Percentiles rank a stretch among this genome's conserved stretches.
These are phyloP conservation scores for Lactuca sativa DNA, from an alignment of 129 eudicot species.

Conservation along the genomic window DNA sequence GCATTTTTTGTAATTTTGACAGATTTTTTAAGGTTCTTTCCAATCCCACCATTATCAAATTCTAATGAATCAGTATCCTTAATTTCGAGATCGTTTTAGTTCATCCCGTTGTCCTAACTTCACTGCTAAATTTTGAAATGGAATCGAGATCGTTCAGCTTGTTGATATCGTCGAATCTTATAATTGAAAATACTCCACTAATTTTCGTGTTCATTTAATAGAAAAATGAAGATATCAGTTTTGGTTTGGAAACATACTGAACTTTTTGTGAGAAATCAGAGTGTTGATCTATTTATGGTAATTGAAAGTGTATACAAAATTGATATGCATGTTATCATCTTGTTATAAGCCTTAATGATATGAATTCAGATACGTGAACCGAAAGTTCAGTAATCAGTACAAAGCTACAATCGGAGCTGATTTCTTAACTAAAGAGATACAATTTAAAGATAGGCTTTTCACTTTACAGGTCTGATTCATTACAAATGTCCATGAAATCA, in stretches of 20 bases:
- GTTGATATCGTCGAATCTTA: neutral
- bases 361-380: too few relatives aligned
- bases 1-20: constrained; percentile 40
- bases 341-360: constrained; percentile 31
- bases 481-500: too few relatives aligned
- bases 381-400: too few relatives aligned
- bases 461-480: too few relatives aligned
- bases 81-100: neutral
- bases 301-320: neutral
- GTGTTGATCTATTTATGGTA: neutral
- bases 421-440: too few relatives aligned
- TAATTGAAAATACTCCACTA: neutral
- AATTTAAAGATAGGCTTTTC: too few relatives aligned
- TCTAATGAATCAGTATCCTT: constrained; percentile 72
- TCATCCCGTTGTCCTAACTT: constrained; percentile 18
- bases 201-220: neutral
- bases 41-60: neutral
- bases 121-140: neutral
- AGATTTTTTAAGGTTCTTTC: constrained; percentile 37
- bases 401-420: too few relatives aligned
- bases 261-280: neutral
- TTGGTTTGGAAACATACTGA: neutral
- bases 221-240: neutral
- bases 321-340: neutral
- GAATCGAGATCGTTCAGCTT: neutral